A percentile compares a stretch with the other conserved stretches of the same genome.
Evolutionary conservation across 768 basidiomycete genomes (phyloP).

Genomic region (Gloeopeniophorella convolvens): DNA sequence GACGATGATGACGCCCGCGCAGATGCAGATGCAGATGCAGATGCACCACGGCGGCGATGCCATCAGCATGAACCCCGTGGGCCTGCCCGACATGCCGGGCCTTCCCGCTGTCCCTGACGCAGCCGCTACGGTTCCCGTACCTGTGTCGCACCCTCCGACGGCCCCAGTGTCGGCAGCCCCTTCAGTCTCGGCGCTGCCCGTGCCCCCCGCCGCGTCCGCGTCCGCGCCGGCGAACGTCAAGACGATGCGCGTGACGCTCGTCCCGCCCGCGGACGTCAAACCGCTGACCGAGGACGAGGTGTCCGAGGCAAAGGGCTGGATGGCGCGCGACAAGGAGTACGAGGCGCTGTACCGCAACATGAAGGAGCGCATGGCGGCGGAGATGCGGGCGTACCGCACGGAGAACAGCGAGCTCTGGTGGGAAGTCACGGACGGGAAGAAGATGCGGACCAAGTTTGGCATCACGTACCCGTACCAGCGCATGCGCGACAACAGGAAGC

Average conservation of each 20-base stretch:
- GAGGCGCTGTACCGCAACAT: constrained; percentile 42
- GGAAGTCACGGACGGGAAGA: constrained; percentile 49
- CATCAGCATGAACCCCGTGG: constrained; percentile 4
- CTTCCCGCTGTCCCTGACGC: constrained; percentile 13
- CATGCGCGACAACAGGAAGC: constrained; percentile 40
- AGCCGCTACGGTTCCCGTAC: constrained; percentile 19
- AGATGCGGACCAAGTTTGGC: constrained; percentile 41
- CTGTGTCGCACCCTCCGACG: constrained; percentile 10
- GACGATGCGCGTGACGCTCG: constrained; percentile 52
- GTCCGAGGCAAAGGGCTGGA: constrained; percentile 50
- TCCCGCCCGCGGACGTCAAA: constrained; percentile 52
- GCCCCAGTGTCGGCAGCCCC: constrained; percentile 21
- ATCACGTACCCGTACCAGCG: constrained; percentile 47
- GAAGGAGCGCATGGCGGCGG: constrained; percentile 46
- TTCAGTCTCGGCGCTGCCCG: constrained; percentile 24
- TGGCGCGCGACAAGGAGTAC: constrained; percentile 55
- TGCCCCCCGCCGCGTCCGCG: constrained; percentile 39
- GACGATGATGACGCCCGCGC: constrained; percentile 8
- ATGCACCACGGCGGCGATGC: constrained; percentile 7
- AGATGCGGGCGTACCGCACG: constrained; percentile 38
- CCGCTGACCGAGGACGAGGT: constrained; percentile 47
- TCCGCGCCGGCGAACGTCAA: constrained; percentile 44
- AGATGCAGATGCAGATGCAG: constrained; percentile 16
- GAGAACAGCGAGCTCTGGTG: constrained; percentile 50
- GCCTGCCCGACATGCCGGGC: constrained; percentile 13